Conservation (phyloP, 2,329 filamentous ascomycete genomes). For the Blastomyces percursus region DNA sequence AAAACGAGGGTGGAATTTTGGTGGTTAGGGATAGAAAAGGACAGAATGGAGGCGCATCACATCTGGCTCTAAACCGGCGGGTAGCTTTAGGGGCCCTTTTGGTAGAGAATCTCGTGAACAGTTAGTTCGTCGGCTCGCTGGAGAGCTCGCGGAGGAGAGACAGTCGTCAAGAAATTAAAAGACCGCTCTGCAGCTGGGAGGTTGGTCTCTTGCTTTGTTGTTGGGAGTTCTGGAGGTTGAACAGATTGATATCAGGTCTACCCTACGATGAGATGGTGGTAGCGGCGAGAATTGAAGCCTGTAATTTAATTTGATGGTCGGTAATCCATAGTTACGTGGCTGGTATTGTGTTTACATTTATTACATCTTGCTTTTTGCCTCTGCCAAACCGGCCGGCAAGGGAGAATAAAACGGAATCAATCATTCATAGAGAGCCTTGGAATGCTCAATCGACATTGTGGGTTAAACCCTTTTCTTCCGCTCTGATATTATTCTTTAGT, state of each 20-base stretch:
- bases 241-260: background rate
- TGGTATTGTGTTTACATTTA: background rate
- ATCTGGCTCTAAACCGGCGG: background rate
- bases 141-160: background rate
- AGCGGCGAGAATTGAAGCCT: background rate
- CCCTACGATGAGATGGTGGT: background rate
- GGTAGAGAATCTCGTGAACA: background rate
- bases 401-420: no score
- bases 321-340: background rate
- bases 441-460: no score
- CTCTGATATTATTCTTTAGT: no score
- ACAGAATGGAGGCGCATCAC: background rate
- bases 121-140: background rate
- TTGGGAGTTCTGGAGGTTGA: background rate
- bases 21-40: background rate
- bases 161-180: background rate
- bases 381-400: no score
- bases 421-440: no score
- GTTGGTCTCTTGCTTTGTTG: background rate
- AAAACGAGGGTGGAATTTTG: background rate
- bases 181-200: background rate
- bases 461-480: no score
- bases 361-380: no score
- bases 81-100: no score
- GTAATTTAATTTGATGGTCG: background rate